phyloP scores from a whole-genome alignment of 2,329 filamentous ascomycete species.

The Pseudophaeomoniella oleicola region DNA sequence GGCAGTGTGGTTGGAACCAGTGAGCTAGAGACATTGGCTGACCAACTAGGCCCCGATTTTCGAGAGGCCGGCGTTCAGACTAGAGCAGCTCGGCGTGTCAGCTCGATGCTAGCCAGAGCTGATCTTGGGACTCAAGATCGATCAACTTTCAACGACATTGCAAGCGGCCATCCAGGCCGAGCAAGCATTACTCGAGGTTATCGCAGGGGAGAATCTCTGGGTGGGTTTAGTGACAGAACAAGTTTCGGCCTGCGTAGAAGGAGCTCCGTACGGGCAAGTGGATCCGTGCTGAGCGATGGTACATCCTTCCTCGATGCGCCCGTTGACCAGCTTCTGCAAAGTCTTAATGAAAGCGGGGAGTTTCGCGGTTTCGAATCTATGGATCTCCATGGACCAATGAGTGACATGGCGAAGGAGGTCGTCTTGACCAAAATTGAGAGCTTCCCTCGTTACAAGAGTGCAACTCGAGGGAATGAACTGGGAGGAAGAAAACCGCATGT shows the following conservation, averaged over 20 bases:
- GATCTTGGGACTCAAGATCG: constrained; percentile 77
- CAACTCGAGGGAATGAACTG: constrained; percentile 13
- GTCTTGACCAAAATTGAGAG: constrained; percentile 56
- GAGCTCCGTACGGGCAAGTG: constrained; percentile 40
- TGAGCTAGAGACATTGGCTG: constrained; percentile 32
- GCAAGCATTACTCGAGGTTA: constrained; percentile 31
- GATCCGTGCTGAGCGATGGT: constrained; percentile 31
- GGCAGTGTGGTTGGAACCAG: not conserved
- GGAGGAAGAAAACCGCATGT: constrained; percentile 27
- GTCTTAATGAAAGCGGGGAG: constrained; percentile 37
- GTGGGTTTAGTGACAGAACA: constrained; percentile 47
- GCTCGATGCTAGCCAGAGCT: constrained; percentile 75
- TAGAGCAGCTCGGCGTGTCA: constrained; percentile 65
- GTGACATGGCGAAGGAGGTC: constrained; percentile 59
- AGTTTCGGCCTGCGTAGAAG: constrained; percentile 43
- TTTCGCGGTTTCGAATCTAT: constrained; percentile 58
- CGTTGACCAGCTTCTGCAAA: constrained; percentile 55
- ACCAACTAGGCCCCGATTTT: constrained; percentile 57
- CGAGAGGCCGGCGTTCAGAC: constrained; percentile 37
- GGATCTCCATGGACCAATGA: constrained; percentile 58
- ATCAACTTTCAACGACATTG: constrained; percentile 61
- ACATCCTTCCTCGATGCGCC: constrained; percentile 55
- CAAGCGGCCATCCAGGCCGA: constrained; percentile 30
- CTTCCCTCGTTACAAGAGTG: constrained; percentile 32
- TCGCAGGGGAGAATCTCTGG: constrained; percentile 61